Percentiles rank a stretch among this genome's conserved stretches.
These are phyloP conservation scores for Globisporangium paddicum DNA, from an alignment of 352 stramenopile species.

Conservation along the genomic window DNA sequence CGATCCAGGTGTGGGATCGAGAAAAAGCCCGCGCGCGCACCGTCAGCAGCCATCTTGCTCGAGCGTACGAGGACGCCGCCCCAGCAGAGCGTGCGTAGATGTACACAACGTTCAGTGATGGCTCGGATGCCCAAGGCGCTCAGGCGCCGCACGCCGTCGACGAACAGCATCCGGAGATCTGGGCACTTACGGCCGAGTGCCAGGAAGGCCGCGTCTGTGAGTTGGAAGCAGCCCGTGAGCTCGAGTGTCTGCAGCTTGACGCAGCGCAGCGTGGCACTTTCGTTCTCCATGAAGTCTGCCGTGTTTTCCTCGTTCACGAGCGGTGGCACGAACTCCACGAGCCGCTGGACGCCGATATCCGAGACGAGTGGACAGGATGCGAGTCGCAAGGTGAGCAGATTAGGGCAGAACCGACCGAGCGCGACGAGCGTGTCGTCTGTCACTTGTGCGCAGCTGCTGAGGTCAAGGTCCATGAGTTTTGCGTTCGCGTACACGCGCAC, in stretches of 20 bases:
- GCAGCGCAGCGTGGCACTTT: slow-evolving; percentile 28
- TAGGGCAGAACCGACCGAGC: slow-evolving; percentile 33
- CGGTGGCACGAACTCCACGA: slow-evolving; percentile 34
- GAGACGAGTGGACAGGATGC: slow-evolving; percentile 51
- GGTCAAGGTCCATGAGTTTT: slow-evolving; percentile 36
- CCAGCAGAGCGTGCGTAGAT: slow-evolving; percentile 41
- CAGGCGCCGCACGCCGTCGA: slow-evolving; percentile 59
- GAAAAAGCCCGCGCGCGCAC: slow-evolving; percentile 39
- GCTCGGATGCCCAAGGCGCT: slow-evolving; percentile 19
- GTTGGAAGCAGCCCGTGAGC: slow-evolving; percentile 57
- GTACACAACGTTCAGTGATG: slow-evolving; percentile 29
- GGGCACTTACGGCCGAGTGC: slow-evolving; percentile 31
- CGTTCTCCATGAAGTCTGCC: slow-evolving; percentile 23
- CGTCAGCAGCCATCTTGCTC: slow-evolving; percentile 11
- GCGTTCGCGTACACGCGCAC: slow-evolving; percentile 25
- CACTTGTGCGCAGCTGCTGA: slow-evolving; percentile 48
- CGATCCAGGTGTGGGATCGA: slow-evolving; percentile 48
- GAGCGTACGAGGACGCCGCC: slow-evolving; percentile 55
- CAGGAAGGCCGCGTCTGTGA: slow-evolving; percentile 45
- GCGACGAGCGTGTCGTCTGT: slow-evolving; percentile 50
- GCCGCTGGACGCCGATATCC: slow-evolving; percentile 40
- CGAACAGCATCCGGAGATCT: slow-evolving; percentile 35
- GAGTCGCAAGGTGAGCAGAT: slow-evolving; percentile 36
- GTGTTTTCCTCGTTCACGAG: slow-evolving; percentile 18
- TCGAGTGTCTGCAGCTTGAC: slow-evolving; percentile 40